Percentiles rank a stretch among this genome's conserved stretches.
Evolutionary conservation across 164 flowering plant genomes (phyloP).

Genomic region (Vitis labrusca): DNA sequence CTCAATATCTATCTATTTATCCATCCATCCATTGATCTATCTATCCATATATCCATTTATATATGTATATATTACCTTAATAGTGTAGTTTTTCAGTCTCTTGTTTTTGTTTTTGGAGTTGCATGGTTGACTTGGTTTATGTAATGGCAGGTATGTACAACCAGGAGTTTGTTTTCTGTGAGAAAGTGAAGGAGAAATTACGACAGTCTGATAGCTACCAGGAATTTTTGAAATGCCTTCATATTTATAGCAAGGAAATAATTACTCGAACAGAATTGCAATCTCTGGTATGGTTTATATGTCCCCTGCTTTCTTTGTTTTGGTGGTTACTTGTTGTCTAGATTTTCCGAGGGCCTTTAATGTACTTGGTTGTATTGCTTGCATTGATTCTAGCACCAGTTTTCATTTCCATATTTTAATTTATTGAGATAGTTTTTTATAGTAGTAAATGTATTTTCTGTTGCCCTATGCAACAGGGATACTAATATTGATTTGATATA

Average conservation of each 20-base stretch:
- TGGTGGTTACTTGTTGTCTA: too few relatives aligned
- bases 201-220: slow-evolving; percentile 50
- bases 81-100: background rate
- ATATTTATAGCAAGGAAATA: slow-evolving; percentile 64
- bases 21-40: too few relatives aligned
- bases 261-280: slow-evolving; percentile 69
- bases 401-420: too few relatives aligned
- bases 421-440: too few relatives aligned
- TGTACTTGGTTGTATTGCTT: too few relatives aligned
- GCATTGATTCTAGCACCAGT: too few relatives aligned
- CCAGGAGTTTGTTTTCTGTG: slow-evolving; percentile 62
- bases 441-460: too few relatives aligned
- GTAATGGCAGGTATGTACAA: slow-evolving; percentile 45
- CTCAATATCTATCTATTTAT: too few relatives aligned
- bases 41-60: background rate
- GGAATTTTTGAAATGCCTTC: slow-evolving; percentile 71
- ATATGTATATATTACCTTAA: background rate
- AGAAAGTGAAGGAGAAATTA: slow-evolving; percentile 75
- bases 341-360: too few relatives aligned
- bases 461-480: too few relatives aligned
- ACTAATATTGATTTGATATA: too few relatives aligned
- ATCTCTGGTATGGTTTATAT: slow-evolving; percentile 54
- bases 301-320: background rate
- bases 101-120: background rate
- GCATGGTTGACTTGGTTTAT: background rate